Evolutionary conservation across 2,329 filamentous ascomycete genomes (phyloP).

Genomic region (Ophiostoma populinum): DNA sequence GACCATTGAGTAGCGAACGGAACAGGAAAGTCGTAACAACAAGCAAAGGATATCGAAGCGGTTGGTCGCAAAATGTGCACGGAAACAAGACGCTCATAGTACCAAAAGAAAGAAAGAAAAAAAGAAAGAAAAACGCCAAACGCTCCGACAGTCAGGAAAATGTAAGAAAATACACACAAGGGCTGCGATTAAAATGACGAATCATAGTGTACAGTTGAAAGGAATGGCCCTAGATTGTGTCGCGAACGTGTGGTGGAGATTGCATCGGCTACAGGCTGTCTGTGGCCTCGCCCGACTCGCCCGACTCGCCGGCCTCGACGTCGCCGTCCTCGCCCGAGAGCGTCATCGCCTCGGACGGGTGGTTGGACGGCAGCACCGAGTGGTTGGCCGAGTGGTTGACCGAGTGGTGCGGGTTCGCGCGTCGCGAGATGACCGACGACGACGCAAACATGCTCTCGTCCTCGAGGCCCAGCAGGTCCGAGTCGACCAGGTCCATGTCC

Average conservation of each 20-base stretch:
- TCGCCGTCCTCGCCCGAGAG: conserved; percentile 24
- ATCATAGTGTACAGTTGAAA: too few species aligned
- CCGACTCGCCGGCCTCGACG: conserved; percentile 7
- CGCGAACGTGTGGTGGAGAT: too few species aligned
- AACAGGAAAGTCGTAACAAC: background rate
- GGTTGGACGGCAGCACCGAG: background rate
- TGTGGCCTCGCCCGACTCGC: too few species aligned
- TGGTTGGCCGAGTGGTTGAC: conserved; percentile 20
- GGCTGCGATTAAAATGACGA: too few species aligned
- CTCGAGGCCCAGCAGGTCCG: conserved; percentile 18
- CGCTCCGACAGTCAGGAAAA: too few species aligned
- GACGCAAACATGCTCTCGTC: conserved; percentile 17
- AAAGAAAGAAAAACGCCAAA: background rate
- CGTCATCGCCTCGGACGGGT: conserved; percentile 16
- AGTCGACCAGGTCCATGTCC: conserved; percentile 14
- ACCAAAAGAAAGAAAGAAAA: background rate
- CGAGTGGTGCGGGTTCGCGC: conserved; percentile 16
- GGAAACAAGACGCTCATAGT: too few species aligned
- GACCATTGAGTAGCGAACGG: too few species aligned
- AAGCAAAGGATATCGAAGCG: too few species aligned
- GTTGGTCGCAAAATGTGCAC: too few species aligned
- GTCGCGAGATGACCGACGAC: conserved; percentile 17
- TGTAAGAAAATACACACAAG: background rate
- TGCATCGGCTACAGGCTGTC: too few species aligned
- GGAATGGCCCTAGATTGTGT: too few species aligned